Evolutionary conservation across 768 basidiomycete species (phyloP), one percentile per base, ranked within the genome.

Genomic region (Lepiota brunneoincarnata): DNA sequence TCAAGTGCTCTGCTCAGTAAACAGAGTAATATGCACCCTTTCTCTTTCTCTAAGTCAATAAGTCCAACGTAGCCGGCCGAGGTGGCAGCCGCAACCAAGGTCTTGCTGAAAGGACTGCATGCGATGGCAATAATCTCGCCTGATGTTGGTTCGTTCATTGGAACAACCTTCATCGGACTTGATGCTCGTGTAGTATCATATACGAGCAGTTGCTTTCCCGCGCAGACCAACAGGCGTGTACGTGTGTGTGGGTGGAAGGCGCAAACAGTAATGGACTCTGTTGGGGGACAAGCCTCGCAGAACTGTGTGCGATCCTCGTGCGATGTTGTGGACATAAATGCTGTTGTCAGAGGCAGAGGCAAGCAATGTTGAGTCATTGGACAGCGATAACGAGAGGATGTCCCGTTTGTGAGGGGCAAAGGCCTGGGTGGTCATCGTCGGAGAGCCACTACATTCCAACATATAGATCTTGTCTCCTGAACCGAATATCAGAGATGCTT

Each of bases 71-170:
- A 68, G 1, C 87, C 87, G 3, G 67, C 71, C 11, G 76, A 71
- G 38, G 77, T 84, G 1, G 78, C 81, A 39, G 78, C 76, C 2
- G 84, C 83, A 21, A 86, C 73, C 31, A 91, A 69, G 2, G 84
- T 85, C 70, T 85, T 89, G 69, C 87, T 89, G 66, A 89, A 90
- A 6, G 89, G 87, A 58, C 87, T 89, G 57, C 80, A 82, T 6
- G 81, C 73, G 7, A 89, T 65, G 11, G 76, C 77, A 3, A 79
- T 66, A 20, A 90, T 76, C n/a, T 78, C 67, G 6, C 82, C 83
- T 0, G 68, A 61, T 3, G 62, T 58, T 15, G 68, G 59, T 20
- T 81, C 80, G 9, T 68, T 72, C 51, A 89, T 60, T 1, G 72
- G 56, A 35, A 89, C 68, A 0, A 68, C 69, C 65, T 84, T 88